A percentile compares a stretch with the other conserved stretches of the same genome.
phyloP scores from a whole-genome alignment of 176 grass and related monocot genomes.

The Melocanna baccifera region DNA sequence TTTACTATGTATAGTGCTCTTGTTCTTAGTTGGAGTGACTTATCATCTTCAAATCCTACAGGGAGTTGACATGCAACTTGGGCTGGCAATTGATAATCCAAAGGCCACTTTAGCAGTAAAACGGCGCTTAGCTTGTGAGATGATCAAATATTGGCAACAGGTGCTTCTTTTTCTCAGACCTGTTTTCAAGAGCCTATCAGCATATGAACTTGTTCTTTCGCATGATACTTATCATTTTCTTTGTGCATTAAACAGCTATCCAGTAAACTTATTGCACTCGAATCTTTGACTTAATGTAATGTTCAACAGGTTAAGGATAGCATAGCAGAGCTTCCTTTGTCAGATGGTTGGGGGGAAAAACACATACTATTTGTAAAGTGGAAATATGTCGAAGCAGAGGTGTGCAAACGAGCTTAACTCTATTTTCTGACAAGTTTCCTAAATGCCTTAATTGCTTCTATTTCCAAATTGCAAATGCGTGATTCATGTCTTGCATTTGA shows the following conservation, averaged over 20 bases:
- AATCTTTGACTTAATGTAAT: constrained; percentile 5
- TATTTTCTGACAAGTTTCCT: neutral
- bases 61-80: constrained; percentile 84
- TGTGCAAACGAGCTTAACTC: constrained; percentile 12
- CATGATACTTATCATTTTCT: neutral
- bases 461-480: neutral
- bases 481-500: neutral
- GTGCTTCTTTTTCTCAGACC: constrained; percentile 34
- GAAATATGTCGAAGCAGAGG: constrained; percentile 85
- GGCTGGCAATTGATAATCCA: constrained; percentile 79
- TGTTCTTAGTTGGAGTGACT: constrained; percentile 15
- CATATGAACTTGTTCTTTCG: neutral
- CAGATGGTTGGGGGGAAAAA: constrained; percentile 67
- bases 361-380: constrained; percentile 76
- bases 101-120: constrained; percentile 86
- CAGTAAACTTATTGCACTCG: neutral
- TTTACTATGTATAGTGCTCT: neutral
- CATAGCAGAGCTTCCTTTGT: constrained; percentile 54
- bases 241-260: neutral
- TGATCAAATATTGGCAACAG: constrained; percentile 85
- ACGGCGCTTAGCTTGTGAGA: constrained; percentile 76
- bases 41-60: constrained; percentile 25
- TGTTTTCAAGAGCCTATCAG: neutral
- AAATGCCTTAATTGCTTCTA: constrained; percentile 1
- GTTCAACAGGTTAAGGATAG: constrained; percentile 65